Evolutionary conservation across 192 early-diverging fungal species (phyloP).

Genomic region (Gamsiella multidivaricata): DNA sequence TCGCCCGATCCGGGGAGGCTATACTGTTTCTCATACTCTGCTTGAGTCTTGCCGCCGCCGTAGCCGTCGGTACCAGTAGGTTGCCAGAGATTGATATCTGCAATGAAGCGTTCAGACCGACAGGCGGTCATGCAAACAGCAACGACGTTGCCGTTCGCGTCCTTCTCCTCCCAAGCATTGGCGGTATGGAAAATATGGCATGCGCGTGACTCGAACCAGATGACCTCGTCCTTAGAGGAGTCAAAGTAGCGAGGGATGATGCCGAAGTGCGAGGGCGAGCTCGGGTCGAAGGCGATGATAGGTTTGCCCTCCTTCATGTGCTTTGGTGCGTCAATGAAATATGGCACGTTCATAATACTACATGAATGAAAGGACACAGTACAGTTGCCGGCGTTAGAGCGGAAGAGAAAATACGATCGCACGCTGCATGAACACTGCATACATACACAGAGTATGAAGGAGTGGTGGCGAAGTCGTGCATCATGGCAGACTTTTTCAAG

Average conservation of each 20-base stretch:
- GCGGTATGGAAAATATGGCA: slow-evolving; percentile 50
- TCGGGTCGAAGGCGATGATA: slow-evolving; percentile 21
- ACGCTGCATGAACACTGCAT: not conserved
- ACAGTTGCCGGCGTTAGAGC: no score
- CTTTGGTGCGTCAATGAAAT: not conserved
- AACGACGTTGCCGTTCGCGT: slow-evolving; percentile 27
- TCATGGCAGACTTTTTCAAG: slow-evolving; percentile 23
- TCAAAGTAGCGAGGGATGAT: slow-evolving; percentile 44
- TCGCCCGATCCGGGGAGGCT: slow-evolving; percentile 17
- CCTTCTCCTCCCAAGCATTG: slow-evolving; percentile 46
- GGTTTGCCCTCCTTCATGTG: slow-evolving; percentile 17
- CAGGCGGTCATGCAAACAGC: slow-evolving; percentile 44
- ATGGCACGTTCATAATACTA: slow-evolving; percentile 31
- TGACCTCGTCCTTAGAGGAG: slow-evolving; percentile 14
- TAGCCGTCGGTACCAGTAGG: slow-evolving; percentile 7
- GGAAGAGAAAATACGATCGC: not conserved
- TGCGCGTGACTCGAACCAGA: slow-evolving; percentile 39
- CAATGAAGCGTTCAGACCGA: slow-evolving; percentile 25
- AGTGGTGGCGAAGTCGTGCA: slow-evolving; percentile 42
- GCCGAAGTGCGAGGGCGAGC: slow-evolving; percentile 20
- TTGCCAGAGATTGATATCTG: slow-evolving; percentile 37
- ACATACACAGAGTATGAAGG: slow-evolving; percentile 30
- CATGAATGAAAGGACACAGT: no score
- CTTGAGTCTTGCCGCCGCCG: slow-evolving; percentile 36
- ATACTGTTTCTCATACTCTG: slow-evolving; percentile 15